Evolutionary conservation across 2,329 filamentous ascomycete species (phyloP), one percentile per base, ranked within the genome.

Genomic region (Calonectria pseudoturangicola): DNA sequence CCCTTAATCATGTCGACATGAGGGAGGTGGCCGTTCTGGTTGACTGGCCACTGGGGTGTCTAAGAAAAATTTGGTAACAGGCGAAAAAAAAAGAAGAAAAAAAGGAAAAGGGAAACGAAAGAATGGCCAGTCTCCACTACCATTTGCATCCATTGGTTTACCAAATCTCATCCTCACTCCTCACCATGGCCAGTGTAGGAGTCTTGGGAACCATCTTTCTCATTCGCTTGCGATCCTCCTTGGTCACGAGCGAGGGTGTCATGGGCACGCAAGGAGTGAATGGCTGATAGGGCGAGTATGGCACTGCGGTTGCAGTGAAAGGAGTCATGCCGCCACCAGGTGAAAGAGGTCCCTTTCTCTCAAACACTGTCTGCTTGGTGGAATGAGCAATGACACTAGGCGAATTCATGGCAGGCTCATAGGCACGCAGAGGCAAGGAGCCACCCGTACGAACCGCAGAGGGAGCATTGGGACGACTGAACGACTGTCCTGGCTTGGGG

Each of bases 201-300:
- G 90, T 92, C 85, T 91, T 91, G 71, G 90, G 90, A 76, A 92
- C 88, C 81, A 92, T 83, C 81, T 88, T 91, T 86, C 87, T 91
- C 88, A 91, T 92, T 81, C 89, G 87, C 88, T 93, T 95, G 33
- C 93, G 86, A 80, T 96, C 93, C 74, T 91, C 89, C 82, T 88
- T 91, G 28, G 92, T 94, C 18, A 94, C 91, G 58, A 96, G 84
- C 25, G 90, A 91, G n/a, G 94, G 93, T 36, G 94, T 95, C 62
- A 96, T 90, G 1, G 94, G 94, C 64, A 95, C 89, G 60, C 94
- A 87, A 1, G 94, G 93, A 8, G 92, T 93, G 81, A 92, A 94
- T 0, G 94, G 94, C 86, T 96, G 94, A 77, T 96, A 96, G 0
- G 94, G 93, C 68, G 90, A 92, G 83, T 96, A 96, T 2, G 94